phyloP scores from a whole-genome alignment of 345 rosid species.

The Arabidopsis thaliana region TAIR10.1 NC_003075.7:872001-872500 shows the following conservation, averaged over 20 bases:
- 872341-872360: constrained; percentile 54
- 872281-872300: constrained; percentile 54
- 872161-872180: constrained; percentile 50
- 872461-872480: constrained; percentile 55
- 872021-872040: constrained; percentile 59
- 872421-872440: constrained; percentile 67
- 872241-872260: constrained; percentile 52
- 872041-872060: constrained; percentile 41
- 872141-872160: no score
- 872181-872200: constrained; percentile 54
- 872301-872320: constrained; percentile 61
- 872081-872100: constrained; percentile 44
- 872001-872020: constrained; percentile 62
- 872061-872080: constrained; percentile 52
- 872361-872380: constrained; percentile 52
- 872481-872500: constrained; percentile 69
- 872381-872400: constrained; percentile 58
- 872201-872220: constrained; percentile 54
- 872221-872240: constrained; percentile 61
- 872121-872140: constrained; percentile 68
- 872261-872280: constrained; percentile 56
- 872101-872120: constrained; percentile 53
- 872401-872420: constrained; percentile 61
- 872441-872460: constrained; percentile 51
- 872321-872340: constrained; percentile 67